Percentiles rank a stretch among this genome's conserved stretches.
Evolutionary conservation across 768 basidiomycete genomes (phyloP).

Genomic region (Trametes elegans): DNA sequence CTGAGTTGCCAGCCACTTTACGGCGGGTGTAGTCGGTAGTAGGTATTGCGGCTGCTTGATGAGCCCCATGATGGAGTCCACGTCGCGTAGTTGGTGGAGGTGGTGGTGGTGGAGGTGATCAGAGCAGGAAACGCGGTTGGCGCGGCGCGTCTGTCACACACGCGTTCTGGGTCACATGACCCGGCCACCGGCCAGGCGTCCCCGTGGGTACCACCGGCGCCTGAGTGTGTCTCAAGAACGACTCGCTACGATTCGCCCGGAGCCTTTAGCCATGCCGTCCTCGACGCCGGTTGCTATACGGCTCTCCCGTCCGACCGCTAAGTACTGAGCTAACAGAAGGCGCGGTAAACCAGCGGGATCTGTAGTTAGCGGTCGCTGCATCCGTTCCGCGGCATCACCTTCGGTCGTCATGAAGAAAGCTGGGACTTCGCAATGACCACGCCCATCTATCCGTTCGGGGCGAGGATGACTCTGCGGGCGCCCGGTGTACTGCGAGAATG

Average conservation of each 20-base stretch:
- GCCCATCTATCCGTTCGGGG: neutral
- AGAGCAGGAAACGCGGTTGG: too few relatives aligned
- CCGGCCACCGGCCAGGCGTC: too few relatives aligned
- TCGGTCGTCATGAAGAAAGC: neutral
- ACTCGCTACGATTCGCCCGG: neutral
- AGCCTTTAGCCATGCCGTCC: neutral
- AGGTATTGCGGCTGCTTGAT: slow-evolving; percentile 6
- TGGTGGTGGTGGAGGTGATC: neutral
- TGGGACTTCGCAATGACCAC: neutral
- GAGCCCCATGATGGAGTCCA: neutral
- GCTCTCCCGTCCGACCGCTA: neutral
- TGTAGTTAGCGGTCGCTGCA: neutral
- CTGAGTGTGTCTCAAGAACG: slow-evolving; percentile 1
- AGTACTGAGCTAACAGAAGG: too few relatives aligned
- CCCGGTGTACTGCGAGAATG: neutral
- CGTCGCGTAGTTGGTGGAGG: neutral
- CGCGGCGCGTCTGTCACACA: slow-evolving; percentile 6
- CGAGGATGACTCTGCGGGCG: neutral
- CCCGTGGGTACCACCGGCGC: too few relatives aligned
- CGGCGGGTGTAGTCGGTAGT: slow-evolving; percentile 21
- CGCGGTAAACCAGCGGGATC: neutral
- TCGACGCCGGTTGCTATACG: neutral
- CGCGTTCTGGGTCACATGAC: neutral
- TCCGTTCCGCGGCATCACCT: neutral
- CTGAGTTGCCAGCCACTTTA: slow-evolving; percentile 56